Evolutionary conservation across 2,329 filamentous ascomycete species (phyloP).

Genomic region (Byssothecium circinans): DNA sequence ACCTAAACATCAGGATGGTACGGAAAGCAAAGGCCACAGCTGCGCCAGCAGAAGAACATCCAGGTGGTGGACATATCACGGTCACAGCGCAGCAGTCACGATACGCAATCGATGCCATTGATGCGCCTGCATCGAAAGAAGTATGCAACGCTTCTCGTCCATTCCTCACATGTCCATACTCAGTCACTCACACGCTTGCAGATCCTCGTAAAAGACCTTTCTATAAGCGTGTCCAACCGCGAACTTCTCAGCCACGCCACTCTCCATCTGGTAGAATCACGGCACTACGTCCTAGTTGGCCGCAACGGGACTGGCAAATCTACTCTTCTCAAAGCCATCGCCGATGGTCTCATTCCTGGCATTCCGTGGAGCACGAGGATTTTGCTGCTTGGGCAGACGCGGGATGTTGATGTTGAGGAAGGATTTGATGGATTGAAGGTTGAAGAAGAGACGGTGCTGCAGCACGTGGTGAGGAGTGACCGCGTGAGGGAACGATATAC

Average conservation of each 20-base stretch:
- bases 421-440: conserved; percentile 32
- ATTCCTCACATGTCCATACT: neutral
- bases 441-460: conserved; percentile 56
- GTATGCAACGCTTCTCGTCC: conserved; percentile 12
- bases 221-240: conserved; percentile 62
- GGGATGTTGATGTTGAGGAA: conserved; percentile 29
- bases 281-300: conserved; percentile 76
- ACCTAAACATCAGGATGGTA: too few relatives aligned
- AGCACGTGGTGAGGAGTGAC: conserved; percentile 65
- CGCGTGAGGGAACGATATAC: conserved; percentile 57
- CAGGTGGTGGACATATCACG: conserved; percentile 28
- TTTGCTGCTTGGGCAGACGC: conserved; percentile 41
- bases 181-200: conserved; percentile 9
- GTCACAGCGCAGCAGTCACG: conserved; percentile 45
- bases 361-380: conserved; percentile 42
- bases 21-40: conserved; percentile 29
- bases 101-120: conserved; percentile 42
- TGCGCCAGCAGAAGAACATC: conserved; percentile 21
- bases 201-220: conserved; percentile 66
- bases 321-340: conserved; percentile 73
- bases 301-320: conserved; percentile 84
- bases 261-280: conserved; percentile 70
- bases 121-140: conserved; percentile 44
- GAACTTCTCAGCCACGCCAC: conserved; percentile 73
- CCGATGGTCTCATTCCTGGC: conserved; percentile 76